These are phyloP conservation scores for Mortierella claussenii DNA, from an alignment of 192 early-diverging fungal species.

Conservation along the genomic window DNA sequence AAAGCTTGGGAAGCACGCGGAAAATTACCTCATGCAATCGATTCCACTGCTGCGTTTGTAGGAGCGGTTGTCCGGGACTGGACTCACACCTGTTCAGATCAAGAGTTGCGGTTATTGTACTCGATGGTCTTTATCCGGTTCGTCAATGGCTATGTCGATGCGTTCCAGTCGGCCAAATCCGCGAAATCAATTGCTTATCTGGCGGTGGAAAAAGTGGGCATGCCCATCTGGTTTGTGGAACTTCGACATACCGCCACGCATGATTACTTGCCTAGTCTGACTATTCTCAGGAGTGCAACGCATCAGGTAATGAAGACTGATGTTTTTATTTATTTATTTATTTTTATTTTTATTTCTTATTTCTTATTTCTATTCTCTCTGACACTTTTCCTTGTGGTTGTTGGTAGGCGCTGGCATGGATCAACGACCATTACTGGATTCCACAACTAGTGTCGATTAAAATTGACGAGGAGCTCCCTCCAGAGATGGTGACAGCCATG, in stretches of 20 bases:
- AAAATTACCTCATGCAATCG: conserved; percentile 74
- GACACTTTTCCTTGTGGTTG: too few species aligned
- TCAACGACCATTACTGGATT: conserved; percentile 49
- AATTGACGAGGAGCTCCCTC: conserved; percentile 22
- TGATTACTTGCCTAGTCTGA: conserved; percentile 42
- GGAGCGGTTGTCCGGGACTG: conserved; percentile 67
- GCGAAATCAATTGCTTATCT: conserved; percentile 50
- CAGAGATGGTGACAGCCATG: conserved; percentile 27
- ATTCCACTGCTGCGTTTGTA: conserved; percentile 70
- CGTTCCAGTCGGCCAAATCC: conserved; percentile 38
- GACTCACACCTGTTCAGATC: conserved; percentile 38
- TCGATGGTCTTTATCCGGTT: conserved; percentile 56
- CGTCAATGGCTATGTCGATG: conserved; percentile 51
- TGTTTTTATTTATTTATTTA: neutral
- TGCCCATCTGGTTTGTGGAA: conserved; percentile 48
- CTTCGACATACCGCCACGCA: conserved; percentile 46
- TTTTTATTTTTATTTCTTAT: neutral
- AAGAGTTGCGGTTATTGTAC: conserved; percentile 62
- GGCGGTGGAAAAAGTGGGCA: conserved; percentile 46
- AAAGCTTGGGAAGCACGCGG: conserved; percentile 78
- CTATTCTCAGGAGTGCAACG: conserved; percentile 36
- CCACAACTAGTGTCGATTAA: conserved; percentile 37
- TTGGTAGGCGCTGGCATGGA: conserved; percentile 51
- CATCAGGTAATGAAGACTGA: conserved; percentile 20
- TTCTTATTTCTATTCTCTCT: neutral